Conservation (phyloP, 441 rosid species). For the Kokia cookei region DNA sequence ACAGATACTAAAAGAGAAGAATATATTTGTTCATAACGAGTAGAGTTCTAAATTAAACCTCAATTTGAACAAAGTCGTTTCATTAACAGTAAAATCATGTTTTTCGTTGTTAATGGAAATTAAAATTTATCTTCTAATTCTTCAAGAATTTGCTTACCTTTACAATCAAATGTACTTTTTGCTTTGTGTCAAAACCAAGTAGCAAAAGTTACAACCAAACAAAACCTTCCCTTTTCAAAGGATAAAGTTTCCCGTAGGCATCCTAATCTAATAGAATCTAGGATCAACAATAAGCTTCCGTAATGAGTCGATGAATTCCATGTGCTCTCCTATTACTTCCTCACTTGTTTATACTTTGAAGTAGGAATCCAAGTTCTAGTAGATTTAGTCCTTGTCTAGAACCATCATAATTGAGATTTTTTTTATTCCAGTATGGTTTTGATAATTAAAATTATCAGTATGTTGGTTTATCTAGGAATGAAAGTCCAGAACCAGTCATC, state of each 20-base stretch:
- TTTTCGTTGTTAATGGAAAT: background rate
- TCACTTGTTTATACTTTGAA: background rate
- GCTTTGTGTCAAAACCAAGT: background rate
- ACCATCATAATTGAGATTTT: background rate
- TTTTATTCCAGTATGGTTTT: background rate
- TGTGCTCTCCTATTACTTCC: background rate
- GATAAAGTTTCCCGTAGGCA: background rate
- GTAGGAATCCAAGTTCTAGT: background rate
- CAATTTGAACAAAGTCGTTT: background rate
- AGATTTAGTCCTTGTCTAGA: background rate
- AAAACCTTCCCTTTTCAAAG: background rate
- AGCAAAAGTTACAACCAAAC: background rate
- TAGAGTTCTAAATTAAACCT: background rate
- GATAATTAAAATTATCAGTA: background rate
- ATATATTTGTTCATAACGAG: background rate
- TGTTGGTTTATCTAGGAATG: background rate
- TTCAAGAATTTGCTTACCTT: background rate
- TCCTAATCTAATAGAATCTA: background rate
- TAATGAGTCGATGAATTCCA: background rate
- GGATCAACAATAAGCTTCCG: background rate
- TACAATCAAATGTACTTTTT: background rate
- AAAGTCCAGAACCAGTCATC: background rate
- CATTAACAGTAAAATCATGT: background rate
- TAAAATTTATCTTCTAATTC: background rate
- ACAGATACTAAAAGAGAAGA: background rate